phyloP scores from a whole-genome alignment of 73 alveolate genomes.

The Paramecium octaurelia region DNA sequence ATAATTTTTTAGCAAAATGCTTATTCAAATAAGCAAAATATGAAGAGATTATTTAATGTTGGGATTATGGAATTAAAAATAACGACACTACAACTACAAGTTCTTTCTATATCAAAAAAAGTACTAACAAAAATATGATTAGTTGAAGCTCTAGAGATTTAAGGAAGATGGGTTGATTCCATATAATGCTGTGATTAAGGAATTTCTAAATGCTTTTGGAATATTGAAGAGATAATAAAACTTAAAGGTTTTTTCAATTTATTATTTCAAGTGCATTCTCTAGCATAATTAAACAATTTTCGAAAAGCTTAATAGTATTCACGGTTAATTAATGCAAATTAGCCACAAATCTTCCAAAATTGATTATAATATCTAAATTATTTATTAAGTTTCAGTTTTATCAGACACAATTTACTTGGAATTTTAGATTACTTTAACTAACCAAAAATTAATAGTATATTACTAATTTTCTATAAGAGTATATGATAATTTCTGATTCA shows the following conservation, averaged over 20 bases:
- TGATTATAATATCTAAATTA: neutral
- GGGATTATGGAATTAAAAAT: neutral
- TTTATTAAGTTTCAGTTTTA: too few relatives aligned
- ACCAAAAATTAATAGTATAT: too few relatives aligned
- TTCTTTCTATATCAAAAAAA: neutral
- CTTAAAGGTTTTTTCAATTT: neutral
- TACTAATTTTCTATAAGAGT: too few relatives aligned
- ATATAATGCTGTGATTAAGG: neutral
- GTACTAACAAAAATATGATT: neutral
- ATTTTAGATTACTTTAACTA: too few relatives aligned
- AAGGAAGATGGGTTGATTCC: neutral
- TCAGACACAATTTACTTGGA: too few relatives aligned
- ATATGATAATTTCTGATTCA: too few relatives aligned
- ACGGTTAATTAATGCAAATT: neutral
- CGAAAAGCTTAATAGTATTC: neutral
- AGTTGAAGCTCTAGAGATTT: neutral
- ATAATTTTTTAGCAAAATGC: neutral
- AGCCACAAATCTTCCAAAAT: neutral
- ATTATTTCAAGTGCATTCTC: neutral
- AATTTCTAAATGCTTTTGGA: neutral
- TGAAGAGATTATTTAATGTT: neutral
- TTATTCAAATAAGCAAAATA: neutral
- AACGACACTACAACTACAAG: neutral
- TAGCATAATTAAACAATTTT: neutral
- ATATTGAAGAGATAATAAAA: neutral